phyloP scores from a whole-genome alignment of 1,284 basidiomycete species.

The Boletus calvinii region DNA sequence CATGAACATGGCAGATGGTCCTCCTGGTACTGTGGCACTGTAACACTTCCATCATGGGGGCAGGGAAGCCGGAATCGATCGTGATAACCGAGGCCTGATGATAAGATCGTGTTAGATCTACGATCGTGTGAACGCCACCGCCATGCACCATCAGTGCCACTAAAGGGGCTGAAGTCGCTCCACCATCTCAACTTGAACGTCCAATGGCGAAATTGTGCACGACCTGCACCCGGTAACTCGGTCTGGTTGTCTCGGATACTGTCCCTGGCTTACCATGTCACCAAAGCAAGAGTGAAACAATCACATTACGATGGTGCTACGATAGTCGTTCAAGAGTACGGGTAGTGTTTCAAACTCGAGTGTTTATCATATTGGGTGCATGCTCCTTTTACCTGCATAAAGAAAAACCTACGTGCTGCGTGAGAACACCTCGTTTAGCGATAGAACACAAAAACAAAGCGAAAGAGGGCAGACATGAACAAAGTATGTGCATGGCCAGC shows the following conservation, averaged over 20 bases:
- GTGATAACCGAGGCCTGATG: neutral
- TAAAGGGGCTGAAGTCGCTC: neutral
- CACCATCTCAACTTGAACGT: neutral
- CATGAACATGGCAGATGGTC: no score
- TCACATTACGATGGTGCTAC: conserved; percentile 28
- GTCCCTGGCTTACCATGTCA: neutral
- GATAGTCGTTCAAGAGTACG: conserved; percentile 32
- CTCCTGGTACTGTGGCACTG: no score
- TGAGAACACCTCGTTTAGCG: conserved; percentile 11
- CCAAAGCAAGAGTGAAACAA: conserved; percentile 3
- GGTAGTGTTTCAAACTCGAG: conserved; percentile 24
- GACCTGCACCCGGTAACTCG: neutral
- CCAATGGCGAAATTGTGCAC: neutral
- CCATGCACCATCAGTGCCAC: no score
- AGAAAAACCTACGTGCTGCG: conserved; percentile 19
- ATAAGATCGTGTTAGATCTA: neutral
- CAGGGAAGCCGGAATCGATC: no score
- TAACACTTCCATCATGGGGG: no score
- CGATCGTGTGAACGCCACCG: neutral
- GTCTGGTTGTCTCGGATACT: neutral
- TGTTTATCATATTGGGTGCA: conserved; percentile 23
- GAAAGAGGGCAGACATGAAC: conserved; percentile 14
- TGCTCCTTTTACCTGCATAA: conserved; percentile 33
- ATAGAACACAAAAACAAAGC: conserved; percentile 21
- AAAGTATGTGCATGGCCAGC: conserved; percentile 36